These are phyloP conservation scores for Metschnikowia chrysomelidarum DNA, from an alignment of 805 yeast genomes.

Conservation along the genomic window DNA sequence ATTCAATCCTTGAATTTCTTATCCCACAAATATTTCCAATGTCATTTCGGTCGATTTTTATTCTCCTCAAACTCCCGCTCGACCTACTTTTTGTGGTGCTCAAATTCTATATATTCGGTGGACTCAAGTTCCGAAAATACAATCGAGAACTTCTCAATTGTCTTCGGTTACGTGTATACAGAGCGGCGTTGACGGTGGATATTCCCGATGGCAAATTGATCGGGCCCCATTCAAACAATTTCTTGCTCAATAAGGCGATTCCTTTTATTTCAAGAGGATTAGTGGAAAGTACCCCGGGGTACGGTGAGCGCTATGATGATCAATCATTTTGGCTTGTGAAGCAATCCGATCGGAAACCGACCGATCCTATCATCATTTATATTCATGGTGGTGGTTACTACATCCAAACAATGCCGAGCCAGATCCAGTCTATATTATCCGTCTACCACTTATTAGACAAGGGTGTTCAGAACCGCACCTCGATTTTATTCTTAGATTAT, in stretches of 20 bases:
- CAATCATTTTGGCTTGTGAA: constrained; percentile 36
- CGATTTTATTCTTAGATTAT: constrained; percentile 33
- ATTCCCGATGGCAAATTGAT: constrained; percentile 15
- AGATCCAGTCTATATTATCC: constrained; percentile 29
- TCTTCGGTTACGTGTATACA: constrained; percentile 14
- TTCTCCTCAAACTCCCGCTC: constrained; percentile 14
- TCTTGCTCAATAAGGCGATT: constrained; percentile 12
- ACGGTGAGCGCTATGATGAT: constrained; percentile 31
- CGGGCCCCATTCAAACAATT: constrained; percentile 16
- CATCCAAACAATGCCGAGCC: constrained; percentile 29
- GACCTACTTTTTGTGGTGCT: constrained; percentile 15
- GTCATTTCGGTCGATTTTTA: constrained; percentile 11
- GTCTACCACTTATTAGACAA: constrained; percentile 30
- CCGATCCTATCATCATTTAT: constrained; percentile 33
- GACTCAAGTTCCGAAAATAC: constrained; percentile 16
- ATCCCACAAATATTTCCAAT: too few relatives aligned
- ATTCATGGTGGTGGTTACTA: constrained; percentile 43
- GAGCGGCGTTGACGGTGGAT: constrained; percentile 14
- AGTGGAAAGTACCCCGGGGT: constrained; percentile 22
- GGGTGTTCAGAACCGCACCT: constrained; percentile 17
- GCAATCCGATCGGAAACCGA: constrained; percentile 22
- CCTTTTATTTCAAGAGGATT: constrained; percentile 10
- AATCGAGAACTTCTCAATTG: constrained; percentile 13
- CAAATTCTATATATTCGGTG: constrained; percentile 18
- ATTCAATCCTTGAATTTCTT: too few relatives aligned